Base-by-base conservation (phyloP, 306 rosid genomes). In the Canavalia ensiformis region DNA sequence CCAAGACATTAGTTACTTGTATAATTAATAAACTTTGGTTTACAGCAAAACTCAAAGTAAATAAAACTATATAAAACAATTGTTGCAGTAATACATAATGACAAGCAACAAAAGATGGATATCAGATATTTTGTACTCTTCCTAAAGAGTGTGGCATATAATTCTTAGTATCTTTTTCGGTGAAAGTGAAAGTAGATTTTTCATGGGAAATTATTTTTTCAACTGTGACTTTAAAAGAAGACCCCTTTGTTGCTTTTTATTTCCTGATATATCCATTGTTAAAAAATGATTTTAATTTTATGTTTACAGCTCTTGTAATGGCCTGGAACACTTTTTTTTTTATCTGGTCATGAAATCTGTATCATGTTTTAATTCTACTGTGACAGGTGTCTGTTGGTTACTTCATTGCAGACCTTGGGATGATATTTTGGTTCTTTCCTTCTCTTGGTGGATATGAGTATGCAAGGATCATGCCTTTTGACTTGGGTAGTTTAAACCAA, bases 391-490 rank as follows among this genome's bases (percentile, higher is more conserved):
- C 98, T 79, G 93, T 89, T 59, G 99, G 99, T 82, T 95, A 95
- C 90, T 95, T 95, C 85, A 72, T 95, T 7, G 84, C 93, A 41
- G 99, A 95, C 89, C 87, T 95, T 56, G 98, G 83, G 83, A 93
- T 93, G 97, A 95, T 95, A 88, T 65, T 84, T 83, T 93, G 99
- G 97, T 89, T 86, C 81, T 92, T 89, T 76, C 98, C 98, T 80
- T 83, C 95, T 79, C 86, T 95, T 46, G 99, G 99, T 77, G 99
- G 99, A 86, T 67, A 88, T 89, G 99, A 95, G 83, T 95, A 92
- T 89, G 99, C 93, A 93, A 95, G 99, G 87, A 74, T 70, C 77
- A 81, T 84, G 46, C 63, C 87, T 76, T 69, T 64, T 76, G 81
- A 64, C 85, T 58, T 46, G 3, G 42, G 7, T 67, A 28, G 41